A percentile compares a stretch with the other conserved stretches of the same genome.
phyloP scores from a whole-genome alignment of 352 stramenopile genomes.

The Thalassiosira delicatula region DNA sequence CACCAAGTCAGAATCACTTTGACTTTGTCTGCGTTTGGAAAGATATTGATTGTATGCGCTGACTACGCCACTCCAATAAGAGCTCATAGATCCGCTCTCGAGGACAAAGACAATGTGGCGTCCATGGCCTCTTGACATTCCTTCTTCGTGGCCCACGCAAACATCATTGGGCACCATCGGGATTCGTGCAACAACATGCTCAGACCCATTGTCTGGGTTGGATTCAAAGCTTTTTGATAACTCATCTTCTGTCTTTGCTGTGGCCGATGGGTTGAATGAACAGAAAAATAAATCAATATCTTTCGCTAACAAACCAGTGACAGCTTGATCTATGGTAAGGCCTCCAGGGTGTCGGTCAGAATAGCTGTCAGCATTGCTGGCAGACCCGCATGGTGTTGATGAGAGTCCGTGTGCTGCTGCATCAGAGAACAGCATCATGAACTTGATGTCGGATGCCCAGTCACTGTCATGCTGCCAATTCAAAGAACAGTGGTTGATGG shows the following conservation, averaged over 20 bases:
- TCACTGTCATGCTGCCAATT: constrained; percentile 57
- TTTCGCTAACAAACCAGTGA: constrained; percentile 56
- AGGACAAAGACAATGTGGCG: constrained; percentile 75
- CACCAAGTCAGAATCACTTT: constrained; percentile 70
- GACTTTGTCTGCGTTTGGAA: constrained; percentile 51
- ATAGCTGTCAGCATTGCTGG: constrained; percentile 60
- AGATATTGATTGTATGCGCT: constrained; percentile 66
- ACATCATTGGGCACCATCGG: constrained; percentile 60
- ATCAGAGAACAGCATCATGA: constrained; percentile 71
- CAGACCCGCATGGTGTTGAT: constrained; percentile 3
- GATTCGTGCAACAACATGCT: constrained; percentile 54
- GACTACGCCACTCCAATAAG: constrained; percentile 68
- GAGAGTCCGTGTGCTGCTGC: constrained; percentile 66
- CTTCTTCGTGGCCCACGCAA: not conserved
- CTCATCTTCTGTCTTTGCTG: constrained; percentile 58
- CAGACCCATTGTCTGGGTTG: constrained; percentile 58
- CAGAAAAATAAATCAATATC: constrained; percentile 74
- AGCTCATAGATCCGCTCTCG: constrained; percentile 65
- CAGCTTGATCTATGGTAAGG: constrained; percentile 51
- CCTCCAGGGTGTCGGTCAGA: constrained; percentile 59
- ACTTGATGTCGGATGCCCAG: constrained; percentile 72
- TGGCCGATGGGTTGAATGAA: constrained; percentile 70
- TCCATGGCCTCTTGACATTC: constrained; percentile 7
- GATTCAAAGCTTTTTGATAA: constrained; percentile 44
- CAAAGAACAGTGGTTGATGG: constrained; percentile 57